These are phyloP conservation scores for Stellera chamaejasme DNA, from an alignment of 345 rosid species.

Conservation along the genomic window DNA sequence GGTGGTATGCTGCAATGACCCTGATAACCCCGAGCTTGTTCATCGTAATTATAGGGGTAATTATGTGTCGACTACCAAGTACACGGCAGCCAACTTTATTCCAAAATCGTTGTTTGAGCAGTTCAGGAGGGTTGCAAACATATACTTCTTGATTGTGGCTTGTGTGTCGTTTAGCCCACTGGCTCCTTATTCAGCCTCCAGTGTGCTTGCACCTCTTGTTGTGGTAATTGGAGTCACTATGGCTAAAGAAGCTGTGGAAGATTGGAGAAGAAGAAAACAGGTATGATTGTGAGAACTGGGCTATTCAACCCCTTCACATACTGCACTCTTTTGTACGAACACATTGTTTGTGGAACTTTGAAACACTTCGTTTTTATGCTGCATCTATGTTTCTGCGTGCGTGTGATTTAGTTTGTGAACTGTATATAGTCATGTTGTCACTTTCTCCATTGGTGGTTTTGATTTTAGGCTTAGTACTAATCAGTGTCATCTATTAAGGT, in stretches of 20 bases:
- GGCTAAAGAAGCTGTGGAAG: slow-evolving; percentile 88
- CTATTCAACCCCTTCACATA: too few species aligned
- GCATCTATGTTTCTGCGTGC: not conserved
- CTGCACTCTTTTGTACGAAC: not conserved
- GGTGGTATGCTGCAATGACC: slow-evolving; percentile 82
- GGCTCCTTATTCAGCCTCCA: slow-evolving; percentile 72
- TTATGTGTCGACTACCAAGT: slow-evolving; percentile 86
- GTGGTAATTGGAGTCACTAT: slow-evolving; percentile 80
- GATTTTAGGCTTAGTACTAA: too few species aligned
- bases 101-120: slow-evolving; percentile 98
- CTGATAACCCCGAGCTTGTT: slow-evolving; percentile 50
- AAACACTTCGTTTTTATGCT: not conserved
- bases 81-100: slow-evolving; percentile 57
- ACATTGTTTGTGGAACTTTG: not conserved
- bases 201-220: slow-evolving; percentile 65
- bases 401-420: not conserved
- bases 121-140: slow-evolving; percentile 90
- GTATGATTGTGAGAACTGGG: slow-evolving; percentile 21
- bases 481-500: too few species aligned
- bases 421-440: too few species aligned
- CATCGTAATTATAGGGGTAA: slow-evolving; percentile 59
- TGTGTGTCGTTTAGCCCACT: slow-evolving; percentile 80
- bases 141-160: slow-evolving; percentile 85
- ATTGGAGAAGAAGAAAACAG: slow-evolving; percentile 69
- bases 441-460: too few species aligned